Evolutionary conservation across 2,329 filamentous ascomycete species (phyloP).

Genomic region (Camillea tinctor): DNA sequence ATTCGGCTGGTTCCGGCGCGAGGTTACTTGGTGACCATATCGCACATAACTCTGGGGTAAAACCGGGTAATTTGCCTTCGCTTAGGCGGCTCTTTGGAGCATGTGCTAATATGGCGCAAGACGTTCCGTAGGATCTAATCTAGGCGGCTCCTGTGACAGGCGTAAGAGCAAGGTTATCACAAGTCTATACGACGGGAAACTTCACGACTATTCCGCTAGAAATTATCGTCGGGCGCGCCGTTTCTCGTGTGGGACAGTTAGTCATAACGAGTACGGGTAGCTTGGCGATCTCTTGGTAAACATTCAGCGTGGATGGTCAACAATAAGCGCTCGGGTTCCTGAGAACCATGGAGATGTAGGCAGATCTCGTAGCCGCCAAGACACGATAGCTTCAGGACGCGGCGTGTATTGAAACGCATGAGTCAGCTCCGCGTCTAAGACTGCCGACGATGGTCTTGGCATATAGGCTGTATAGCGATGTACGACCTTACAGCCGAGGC

Average conservation of each 20-base stretch:
- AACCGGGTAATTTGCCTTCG: conserved; percentile 24
- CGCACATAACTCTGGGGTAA: conserved; percentile 7
- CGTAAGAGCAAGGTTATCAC: neutral
- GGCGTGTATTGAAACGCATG: conserved; percentile 18
- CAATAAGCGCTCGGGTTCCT: neutral
- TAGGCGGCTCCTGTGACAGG: conserved; percentile 4
- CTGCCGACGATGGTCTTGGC: conserved; percentile 11
- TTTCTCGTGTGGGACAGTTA: neutral
- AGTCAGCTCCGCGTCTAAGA: conserved; percentile 25
- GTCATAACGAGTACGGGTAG: neutral
- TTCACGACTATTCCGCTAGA: neutral
- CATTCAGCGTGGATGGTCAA: neutral
- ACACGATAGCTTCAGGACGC: conserved; percentile 6
- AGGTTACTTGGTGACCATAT: conserved; percentile 16
- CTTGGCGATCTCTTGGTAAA: neutral
- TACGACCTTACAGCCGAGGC: conserved; percentile 6
- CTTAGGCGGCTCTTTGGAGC: conserved; percentile 9
- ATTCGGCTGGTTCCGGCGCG: conserved; percentile 13
- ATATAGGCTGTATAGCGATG: conserved; percentile 29
- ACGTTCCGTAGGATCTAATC: conserved; percentile 5
- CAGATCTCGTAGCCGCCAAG: neutral
- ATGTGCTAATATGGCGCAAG: conserved; percentile 16
- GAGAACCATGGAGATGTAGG: neutral
- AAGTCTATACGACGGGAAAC: neutral
- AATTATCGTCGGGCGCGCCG: neutral